Base-by-base conservation (phyloP, 1,284 basidiomycete genomes). In the Ceratobasidium theobromae region DNA sequence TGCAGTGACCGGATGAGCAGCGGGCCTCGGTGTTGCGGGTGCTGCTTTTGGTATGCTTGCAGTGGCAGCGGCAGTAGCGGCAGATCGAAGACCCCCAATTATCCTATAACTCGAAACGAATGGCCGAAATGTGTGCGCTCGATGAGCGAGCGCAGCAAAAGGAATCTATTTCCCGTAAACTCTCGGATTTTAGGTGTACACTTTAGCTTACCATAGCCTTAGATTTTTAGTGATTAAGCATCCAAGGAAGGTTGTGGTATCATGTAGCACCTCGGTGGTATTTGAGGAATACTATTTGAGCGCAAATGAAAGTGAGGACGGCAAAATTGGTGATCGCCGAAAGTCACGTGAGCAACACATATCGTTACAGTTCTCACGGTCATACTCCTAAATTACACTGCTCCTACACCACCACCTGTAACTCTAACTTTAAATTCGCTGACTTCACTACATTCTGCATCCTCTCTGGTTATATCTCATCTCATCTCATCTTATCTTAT, bases 1-100 rank as follows among this genome's bases (percentile, higher is more conserved):
- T 6, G 69, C 60, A 4, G 68, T 65, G 1, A 72, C 60, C 40
- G 53, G 32, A 30, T 52, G 49, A 3, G 41, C 28, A 23, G 46
- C 33, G 23, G 69, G 53, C 18, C 52, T 43, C 11, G 45, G 16
- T 33, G 48, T 25, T 25, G 53, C 11, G n/a, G 25, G 28, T 25
- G 52, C 40, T 43, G 28, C 48, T 58, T 35, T 58, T 58, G 55
- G 43, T 41, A 14, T 54, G 49, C 23, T 62, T 55, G 21, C 28
- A 14, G 18, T 14, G 6, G 68, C 46, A 5, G 49, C 48, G 14
- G 60, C 43, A 9, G 68, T 68, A 55, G 67, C 41, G 23, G 67
- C 68, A 14, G 67, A 48, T 23, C 55, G 41, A 5, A 48, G 14
- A 1, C 28, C 30, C 35, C n/a, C 11, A 1, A n/a, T n/a, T 21